Evolutionary conservation across 257 asterid genomes (phyloP).

Genomic region (Ilex aquifolium): DNA sequence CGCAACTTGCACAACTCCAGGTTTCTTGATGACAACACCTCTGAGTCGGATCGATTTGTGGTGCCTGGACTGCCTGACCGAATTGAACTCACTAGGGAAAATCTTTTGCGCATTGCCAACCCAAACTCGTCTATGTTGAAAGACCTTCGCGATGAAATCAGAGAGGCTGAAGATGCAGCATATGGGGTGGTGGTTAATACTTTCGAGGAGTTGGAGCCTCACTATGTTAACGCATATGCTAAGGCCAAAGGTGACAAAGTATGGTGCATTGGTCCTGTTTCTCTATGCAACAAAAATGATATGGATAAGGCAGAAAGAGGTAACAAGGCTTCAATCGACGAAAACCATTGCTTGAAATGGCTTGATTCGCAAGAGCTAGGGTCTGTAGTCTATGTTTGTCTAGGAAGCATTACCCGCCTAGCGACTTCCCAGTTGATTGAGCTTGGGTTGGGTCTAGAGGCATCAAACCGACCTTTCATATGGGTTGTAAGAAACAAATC

Average conservation of each 20-base stretch:
- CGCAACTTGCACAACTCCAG: conserved; percentile 15
- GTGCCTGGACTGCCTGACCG: conserved; percentile 42
- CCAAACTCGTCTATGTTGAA: conserved; percentile 10
- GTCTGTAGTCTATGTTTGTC: conserved; percentile 35
- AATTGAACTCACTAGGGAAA: conserved; percentile 37
- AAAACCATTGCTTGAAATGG: background rate
- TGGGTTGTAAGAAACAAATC: no score
- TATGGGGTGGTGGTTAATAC: conserved; percentile 39
- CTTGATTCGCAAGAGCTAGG: conserved; percentile 1
- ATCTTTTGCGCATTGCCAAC: conserved; percentile 20
- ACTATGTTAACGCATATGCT: conserved; percentile 27
- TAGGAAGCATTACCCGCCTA: conserved; percentile 37
- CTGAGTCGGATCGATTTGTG: conserved; percentile 32
- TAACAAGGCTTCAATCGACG: conserved; percentile 21
- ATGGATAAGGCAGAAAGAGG: conserved; percentile 34
- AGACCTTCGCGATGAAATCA: conserved; percentile 6
- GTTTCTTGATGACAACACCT: conserved; percentile 6
- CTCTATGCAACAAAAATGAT: conserved; percentile 29
- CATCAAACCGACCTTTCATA: background rate
- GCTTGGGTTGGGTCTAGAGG: conserved; percentile 36
- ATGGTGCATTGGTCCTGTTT: conserved; percentile 50
- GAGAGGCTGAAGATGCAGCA: conserved; percentile 27
- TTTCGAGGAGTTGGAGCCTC: conserved; percentile 41
- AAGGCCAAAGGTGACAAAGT: conserved; percentile 18
- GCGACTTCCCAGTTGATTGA: conserved; percentile 31